Base-by-base conservation (phyloP, 495 filamentous ascomycete genomes). In the Neurospora tetraspora region DNA sequence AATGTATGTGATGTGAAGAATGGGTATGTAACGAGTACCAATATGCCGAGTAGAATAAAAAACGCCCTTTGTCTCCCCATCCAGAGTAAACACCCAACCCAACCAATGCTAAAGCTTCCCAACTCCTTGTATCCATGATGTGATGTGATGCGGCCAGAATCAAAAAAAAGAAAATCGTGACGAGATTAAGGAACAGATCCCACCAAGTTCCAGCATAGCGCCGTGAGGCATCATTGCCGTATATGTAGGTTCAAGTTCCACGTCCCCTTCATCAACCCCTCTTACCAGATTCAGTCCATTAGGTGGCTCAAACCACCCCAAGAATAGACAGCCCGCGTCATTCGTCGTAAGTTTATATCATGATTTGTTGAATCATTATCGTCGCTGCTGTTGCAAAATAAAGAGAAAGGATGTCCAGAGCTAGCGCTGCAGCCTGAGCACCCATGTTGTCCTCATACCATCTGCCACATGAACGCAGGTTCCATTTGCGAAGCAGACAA, bases 1-100 rank as follows among this genome's bases (percentile, higher is more conserved):
- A 14, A 75, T 42, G 73, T 53, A 73, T 70, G 53, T 18, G 53
- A 65, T 47, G 43, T 47, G 43, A 53, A 65, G 1, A 65, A 65
- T 65, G 27, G 53, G 27, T 65, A 65, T 65, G 53, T 14, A 65
- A 65, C 27, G 53, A 65, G 53, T 34, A 65, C 53, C 27, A 65
- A 34, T 65, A 65, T 65, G 53, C 53, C 27, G 23, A 65, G 14
- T 59, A 59, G 23, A 5, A 59, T 3, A 9, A 9, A 34, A 61
- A 65, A 65, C 53, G 53, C 53, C 53, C 53, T 65, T 31, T 65
- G 53, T 36, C 3, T 6, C 3, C 23, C 53, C 53, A 65, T 65
- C 53, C 53, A 65, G 27, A 18, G 53, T 34, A 34, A 65, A 34
- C 12, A 16, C 53, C 53, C 53, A 65, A 36, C 53, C 53, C 53